Base-by-base conservation (phyloP, 345 rosid species). In the Gossypium thurberi region DNA sequence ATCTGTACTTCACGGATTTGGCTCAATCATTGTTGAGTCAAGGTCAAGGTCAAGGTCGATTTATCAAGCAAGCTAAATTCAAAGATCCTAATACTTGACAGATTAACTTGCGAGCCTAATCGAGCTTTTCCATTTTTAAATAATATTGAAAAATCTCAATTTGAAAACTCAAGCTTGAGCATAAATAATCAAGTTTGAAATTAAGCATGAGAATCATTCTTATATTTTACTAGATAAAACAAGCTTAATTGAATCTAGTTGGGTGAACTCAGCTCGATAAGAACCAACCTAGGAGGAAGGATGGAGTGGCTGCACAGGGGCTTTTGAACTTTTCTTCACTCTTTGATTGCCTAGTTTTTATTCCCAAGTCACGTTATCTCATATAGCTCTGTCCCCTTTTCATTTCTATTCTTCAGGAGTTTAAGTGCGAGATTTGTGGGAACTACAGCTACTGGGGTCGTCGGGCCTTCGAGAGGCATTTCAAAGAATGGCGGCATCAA, bases 401-500 rank as follows among this genome's bases (percentile, higher is more conserved):
- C 52, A 8, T 55, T 66, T 21, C 55, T 14, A 20, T 28, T 17
- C 66, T 69, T 48, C 78, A 96, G 99, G 98, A 96, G 81, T 91
- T 96, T 70, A 93, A 91, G 82, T 93, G 97, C 6, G 99, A 93
- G 84, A 96, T 93, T 80, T 96, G 98, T 51, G 97, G 99, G 61
- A 87, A 93, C 84, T 87, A 85, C 76, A 91, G 97, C 83, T 96
- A 91, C 71, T 93, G 98, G 99, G 99, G 99, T 4, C 89, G 98
- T 42, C 86, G 99, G 75, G 99, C 97, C 69, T 96, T 86, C 57
- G 99, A 96, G 89, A 82, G 97, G 74, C 98, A 96, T 81, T 96
- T 96, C 79, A 93, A 96, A 88, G 99, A 96, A 83, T 87, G 89
- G 90, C 87, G 94, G 18, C 99, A 96, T 85, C 99, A 96, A 75